These are phyloP conservation scores for Rhododendron kiyosumense DNA, from an alignment of 148 eudicot genomes.

Conservation along the genomic window DNA sequence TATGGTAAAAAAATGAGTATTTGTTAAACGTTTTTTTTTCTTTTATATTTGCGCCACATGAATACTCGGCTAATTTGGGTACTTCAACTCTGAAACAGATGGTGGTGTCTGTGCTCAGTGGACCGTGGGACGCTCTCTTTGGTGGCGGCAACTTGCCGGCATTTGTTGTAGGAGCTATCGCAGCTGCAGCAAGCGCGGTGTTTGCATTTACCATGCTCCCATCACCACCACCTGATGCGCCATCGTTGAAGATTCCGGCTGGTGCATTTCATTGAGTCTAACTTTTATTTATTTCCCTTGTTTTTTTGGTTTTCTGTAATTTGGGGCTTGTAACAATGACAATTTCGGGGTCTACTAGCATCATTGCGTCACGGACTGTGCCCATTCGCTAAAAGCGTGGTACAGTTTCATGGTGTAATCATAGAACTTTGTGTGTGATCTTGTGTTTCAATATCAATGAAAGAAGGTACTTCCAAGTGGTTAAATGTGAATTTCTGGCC, in stretches of 20 bases:
- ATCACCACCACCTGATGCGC: conserved; percentile 25
- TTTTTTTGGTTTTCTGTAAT: not conserved
- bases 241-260: not conserved
- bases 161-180: conserved; percentile 54
- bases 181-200: conserved; percentile 52
- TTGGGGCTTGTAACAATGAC: conserved; percentile 6
- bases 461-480: not conserved
- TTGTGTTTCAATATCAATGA: not conserved
- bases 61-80: not conserved
- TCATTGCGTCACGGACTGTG: not conserved
- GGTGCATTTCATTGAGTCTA: not conserved
- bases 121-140: conserved; percentile 61
- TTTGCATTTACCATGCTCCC: conserved; percentile 58
- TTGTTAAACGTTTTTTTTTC: not conserved
- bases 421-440: not conserved
- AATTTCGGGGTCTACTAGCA: not conserved
- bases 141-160: conserved; percentile 84
- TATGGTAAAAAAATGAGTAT: not conserved
- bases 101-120: conserved; percentile 56
- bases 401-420: not conserved
- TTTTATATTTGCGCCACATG: not conserved
- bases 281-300: not conserved
- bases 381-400: not conserved
- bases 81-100: conserved; percentile 33
- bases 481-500: not conserved